phyloP scores from a whole-genome alignment of 306 rosid genomes.

The Cercis canadensis region DNA sequence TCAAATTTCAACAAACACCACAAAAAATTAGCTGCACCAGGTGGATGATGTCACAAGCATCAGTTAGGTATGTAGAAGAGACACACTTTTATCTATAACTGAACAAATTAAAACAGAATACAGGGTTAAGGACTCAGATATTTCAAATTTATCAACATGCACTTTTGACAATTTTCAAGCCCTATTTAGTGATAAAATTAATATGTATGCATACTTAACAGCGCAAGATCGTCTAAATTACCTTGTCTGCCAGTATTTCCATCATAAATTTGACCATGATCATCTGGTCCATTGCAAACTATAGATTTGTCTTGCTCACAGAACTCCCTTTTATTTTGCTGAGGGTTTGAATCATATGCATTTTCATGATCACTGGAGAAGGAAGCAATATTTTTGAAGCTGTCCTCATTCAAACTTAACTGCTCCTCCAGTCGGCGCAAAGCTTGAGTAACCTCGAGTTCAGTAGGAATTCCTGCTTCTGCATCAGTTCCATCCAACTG shows the following conservation, averaged over 20 bases:
- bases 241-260: conserved; percentile 60
- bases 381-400: conserved; percentile 48
- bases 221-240: conserved; percentile 36
- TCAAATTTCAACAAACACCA: conserved; percentile 25
- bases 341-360: conserved; percentile 41
- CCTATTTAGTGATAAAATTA: background rate
- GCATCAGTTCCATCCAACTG: conserved; percentile 49
- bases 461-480: conserved; percentile 51
- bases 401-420: conserved; percentile 71
- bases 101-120: background rate
- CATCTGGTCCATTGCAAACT: conserved; percentile 51
- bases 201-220: conserved; percentile 22
- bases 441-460: conserved; percentile 64
- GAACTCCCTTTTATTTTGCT: conserved; percentile 42
- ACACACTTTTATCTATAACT: conserved; percentile 14
- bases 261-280: conserved; percentile 46
- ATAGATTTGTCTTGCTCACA: conserved; percentile 51
- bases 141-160: background rate
- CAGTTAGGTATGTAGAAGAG: conserved; percentile 20
- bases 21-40: background rate
- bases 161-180: background rate
- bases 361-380: conserved; percentile 41
- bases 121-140: conserved; percentile 17
- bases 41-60: conserved; percentile 11
- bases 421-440: conserved; percentile 72